These are phyloP conservation scores for Aureoboletus auriporus DNA, from an alignment of 768 basidiomycete species.

Conservation along the genomic window DNA sequence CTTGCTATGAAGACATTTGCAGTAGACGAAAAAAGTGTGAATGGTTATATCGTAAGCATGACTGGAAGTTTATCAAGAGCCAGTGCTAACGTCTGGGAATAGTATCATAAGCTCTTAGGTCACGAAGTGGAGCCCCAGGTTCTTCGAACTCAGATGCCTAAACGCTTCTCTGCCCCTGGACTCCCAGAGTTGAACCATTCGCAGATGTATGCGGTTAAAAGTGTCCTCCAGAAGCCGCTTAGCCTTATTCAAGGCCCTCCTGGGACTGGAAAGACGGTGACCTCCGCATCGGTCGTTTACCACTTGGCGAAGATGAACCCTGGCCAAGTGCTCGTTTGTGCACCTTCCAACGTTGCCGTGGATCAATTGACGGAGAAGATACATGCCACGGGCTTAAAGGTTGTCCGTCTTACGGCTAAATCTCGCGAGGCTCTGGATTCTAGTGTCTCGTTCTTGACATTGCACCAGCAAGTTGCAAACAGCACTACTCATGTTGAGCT, in stretches of 20 bases:
- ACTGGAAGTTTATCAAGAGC: neutral
- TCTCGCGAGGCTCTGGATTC: slow-evolving; percentile 97
- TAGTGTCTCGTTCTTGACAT: slow-evolving; percentile 88
- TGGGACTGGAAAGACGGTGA: slow-evolving; percentile 98
- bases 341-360: slow-evolving; percentile 98
- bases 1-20: slow-evolving; percentile 99
- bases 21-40: slow-evolving; percentile 98
- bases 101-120: slow-evolving; percentile 98
- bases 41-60: slow-evolving; percentile 89
- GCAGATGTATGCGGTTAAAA: slow-evolving; percentile 99
- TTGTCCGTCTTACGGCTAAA: slow-evolving; percentile 96
- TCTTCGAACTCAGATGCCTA: slow-evolving; percentile 89
- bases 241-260: slow-evolving; percentile 98
- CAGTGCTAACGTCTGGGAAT: slow-evolving; percentile 4
- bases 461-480: slow-evolving; percentile 97
- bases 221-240: slow-evolving; percentile 95
- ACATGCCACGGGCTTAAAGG: slow-evolving; percentile 97
- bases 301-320: slow-evolving; percentile 99
- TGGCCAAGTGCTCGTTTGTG: slow-evolving; percentile 97
- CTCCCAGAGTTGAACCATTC: slow-evolving; percentile 98
- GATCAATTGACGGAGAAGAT: slow-evolving; percentile 99
- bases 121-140: slow-evolving; percentile 96
- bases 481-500: slow-evolving; percentile 94
- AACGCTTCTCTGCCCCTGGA: slow-evolving; percentile 94
- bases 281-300: slow-evolving; percentile 97